Conservation (phyloP, 441 rosid genomes). For the Aquilaria agallochum region DNA sequence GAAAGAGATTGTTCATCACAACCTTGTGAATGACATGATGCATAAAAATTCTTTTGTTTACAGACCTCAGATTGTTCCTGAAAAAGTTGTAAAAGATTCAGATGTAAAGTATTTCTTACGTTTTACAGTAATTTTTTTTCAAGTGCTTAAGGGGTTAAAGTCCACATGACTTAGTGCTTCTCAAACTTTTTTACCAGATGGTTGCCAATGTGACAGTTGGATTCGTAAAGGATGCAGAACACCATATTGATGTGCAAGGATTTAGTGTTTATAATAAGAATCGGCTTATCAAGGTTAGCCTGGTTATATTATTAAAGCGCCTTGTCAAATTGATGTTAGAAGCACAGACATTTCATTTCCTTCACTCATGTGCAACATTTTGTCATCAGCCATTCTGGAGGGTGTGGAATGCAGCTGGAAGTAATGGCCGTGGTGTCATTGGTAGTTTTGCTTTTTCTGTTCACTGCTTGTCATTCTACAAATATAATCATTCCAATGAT, state of each 20-base stretch:
- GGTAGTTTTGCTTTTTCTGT: slow-evolving; percentile 27
- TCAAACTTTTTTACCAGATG: slow-evolving; percentile 20
- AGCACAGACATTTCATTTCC: neutral
- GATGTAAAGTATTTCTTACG: slow-evolving; percentile 27
- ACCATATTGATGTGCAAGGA: slow-evolving; percentile 77
- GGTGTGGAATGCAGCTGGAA: slow-evolving; percentile 82
- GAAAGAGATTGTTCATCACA: slow-evolving; percentile 59
- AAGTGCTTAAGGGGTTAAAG: neutral
- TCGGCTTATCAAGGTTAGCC: slow-evolving; percentile 68
- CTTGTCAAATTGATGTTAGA: too few species aligned
- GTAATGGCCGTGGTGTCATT: slow-evolving; percentile 79
- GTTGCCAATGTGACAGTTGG: slow-evolving; percentile 55
- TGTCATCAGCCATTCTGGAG: slow-evolving; percentile 80
- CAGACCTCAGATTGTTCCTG: slow-evolving; percentile 38
- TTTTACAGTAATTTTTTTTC: neutral
- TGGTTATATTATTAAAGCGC: neutral
- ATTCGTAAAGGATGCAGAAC: slow-evolving; percentile 73
- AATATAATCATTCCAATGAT: neutral
- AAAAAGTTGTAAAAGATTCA: slow-evolving; percentile 20
- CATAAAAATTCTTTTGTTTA: slow-evolving; percentile 30
- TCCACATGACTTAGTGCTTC: neutral
- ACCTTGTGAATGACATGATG: slow-evolving; percentile 65
- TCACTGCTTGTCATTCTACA: neutral
- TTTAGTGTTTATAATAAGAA: slow-evolving; percentile 84
- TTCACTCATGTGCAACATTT: neutral